Conservation (phyloP, 805 yeast species). For the Wickerhamomyces silvicola region DNA sequence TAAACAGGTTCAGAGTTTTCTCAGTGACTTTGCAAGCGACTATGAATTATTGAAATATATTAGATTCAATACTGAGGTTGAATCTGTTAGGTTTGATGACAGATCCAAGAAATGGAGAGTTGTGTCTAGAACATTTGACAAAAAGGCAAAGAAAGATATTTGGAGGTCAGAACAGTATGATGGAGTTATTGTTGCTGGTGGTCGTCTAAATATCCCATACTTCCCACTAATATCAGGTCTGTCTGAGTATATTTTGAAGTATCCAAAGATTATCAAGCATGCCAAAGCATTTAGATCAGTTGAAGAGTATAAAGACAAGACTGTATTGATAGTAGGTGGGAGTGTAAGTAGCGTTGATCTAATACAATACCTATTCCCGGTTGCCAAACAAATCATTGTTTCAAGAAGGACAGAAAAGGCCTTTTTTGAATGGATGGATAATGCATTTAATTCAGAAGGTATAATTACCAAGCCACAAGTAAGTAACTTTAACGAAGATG, state of each 20-base stretch:
- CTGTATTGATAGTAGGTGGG: slow-evolving; percentile 31
- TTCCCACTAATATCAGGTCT: slow-evolving; percentile 44
- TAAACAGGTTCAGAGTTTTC: slow-evolving; percentile 22
- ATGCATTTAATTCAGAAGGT: slow-evolving; percentile 30
- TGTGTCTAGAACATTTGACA: slow-evolving; percentile 13
- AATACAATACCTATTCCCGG: slow-evolving; percentile 32
- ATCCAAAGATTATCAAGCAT: slow-evolving; percentile 36
- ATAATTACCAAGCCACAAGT: slow-evolving; percentile 27
- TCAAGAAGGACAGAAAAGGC: slow-evolving; percentile 68
- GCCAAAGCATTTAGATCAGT: slow-evolving; percentile 33
- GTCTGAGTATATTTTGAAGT: slow-evolving; percentile 25
- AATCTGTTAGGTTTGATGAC: slow-evolving; percentile 22
- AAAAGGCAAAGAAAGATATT: slow-evolving; percentile 10
- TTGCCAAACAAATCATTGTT: slow-evolving; percentile 41
- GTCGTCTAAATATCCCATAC: slow-evolving; percentile 48
- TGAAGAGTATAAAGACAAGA: slow-evolving; percentile 20
- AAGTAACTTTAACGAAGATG: slow-evolving; percentile 19
- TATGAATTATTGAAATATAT: slow-evolving; percentile 25
- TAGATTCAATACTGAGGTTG: slow-evolving; percentile 30
- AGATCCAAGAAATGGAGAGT: slow-evolving; percentile 31
- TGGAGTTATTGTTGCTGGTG: slow-evolving; percentile 47
- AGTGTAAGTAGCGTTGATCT: slow-evolving; percentile 28
- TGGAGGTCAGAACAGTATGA: slow-evolving; percentile 43
- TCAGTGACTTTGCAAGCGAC: slow-evolving; percentile 20
- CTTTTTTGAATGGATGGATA: slow-evolving; percentile 30